Conservation (phyloP, 2,329 filamentous ascomycete species). For the Pseudofabraea citricarpa region DNA sequence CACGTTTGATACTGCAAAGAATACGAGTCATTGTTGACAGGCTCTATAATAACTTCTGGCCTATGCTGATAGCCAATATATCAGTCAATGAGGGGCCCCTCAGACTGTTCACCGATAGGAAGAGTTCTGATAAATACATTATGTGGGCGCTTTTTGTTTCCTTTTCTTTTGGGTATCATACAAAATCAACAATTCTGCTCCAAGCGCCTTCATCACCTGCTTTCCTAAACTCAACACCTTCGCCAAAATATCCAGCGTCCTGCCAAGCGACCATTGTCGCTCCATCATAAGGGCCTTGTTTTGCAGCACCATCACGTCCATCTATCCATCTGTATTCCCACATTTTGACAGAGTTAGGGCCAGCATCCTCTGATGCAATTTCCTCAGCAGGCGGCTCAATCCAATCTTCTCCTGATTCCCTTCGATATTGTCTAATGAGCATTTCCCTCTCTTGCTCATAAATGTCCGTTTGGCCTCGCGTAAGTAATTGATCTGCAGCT, state of each 20-base stretch:
- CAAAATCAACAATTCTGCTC: slow-evolving; percentile 28
- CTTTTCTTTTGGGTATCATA: slow-evolving; percentile 12
- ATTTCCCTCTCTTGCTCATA: slow-evolving; percentile 86
- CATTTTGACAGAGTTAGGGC: slow-evolving; percentile 33
- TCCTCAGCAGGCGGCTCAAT: slow-evolving; percentile 41
- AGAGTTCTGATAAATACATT: too few species aligned
- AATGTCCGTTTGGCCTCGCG: slow-evolving; percentile 79
- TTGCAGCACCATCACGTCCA: slow-evolving; percentile 70
- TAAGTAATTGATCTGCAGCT: slow-evolving; percentile 81
- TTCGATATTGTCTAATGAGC: slow-evolving; percentile 75
- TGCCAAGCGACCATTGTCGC: slow-evolving; percentile 87
- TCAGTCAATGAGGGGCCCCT: too few species aligned
- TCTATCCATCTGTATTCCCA: slow-evolving; percentile 97
- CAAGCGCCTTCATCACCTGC: slow-evolving; percentile 44
- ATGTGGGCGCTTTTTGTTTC: neutral
- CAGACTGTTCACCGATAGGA: too few species aligned
- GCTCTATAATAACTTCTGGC: too few species aligned
- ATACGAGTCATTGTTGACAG: too few species aligned
- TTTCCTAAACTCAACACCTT: slow-evolving; percentile 75
- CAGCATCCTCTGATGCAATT: slow-evolving; percentile 23
- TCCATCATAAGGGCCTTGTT: slow-evolving; percentile 84
- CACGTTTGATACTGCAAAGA: too few species aligned
- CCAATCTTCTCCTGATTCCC: slow-evolving; percentile 88
- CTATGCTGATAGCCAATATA: too few species aligned
- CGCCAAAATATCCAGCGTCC: slow-evolving; percentile 86